Evolutionary conservation across 208 protist genomes (phyloP), one percentile per base, ranked within the genome.

Genomic region (Porcisia deanei): DNA sequence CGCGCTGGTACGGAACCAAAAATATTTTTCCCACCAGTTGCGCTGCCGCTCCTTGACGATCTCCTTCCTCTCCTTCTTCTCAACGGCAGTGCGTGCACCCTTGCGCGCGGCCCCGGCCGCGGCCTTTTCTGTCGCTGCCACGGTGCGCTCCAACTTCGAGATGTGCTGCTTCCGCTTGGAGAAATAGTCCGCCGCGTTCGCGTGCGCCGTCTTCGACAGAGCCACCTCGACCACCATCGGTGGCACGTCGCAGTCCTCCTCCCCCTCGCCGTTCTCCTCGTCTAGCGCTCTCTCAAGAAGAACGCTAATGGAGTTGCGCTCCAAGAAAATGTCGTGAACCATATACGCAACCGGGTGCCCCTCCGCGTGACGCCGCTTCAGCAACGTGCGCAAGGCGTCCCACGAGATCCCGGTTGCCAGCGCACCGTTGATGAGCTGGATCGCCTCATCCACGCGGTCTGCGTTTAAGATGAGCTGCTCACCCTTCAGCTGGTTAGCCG

Each of bases 11-110:
- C 99, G 94, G 80, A 99, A 99, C 98, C 98, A 99, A 55, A 91
- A 71, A 66, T 99, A 99, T 84, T 99, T 99, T 70, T 99, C 99
- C 92, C 99, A 99, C 98, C 98, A 99, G 53, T 89, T 90, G 9
- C 90, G 77, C 78, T 93, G 93, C 39, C 99, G 89, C 73, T 98
- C 87, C 52, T 88, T 83, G 25, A 89, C 75, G 71, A 99, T 97
- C 34, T 82, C 78, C 47, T 95, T 88, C 66, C 90, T 96, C 12
- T 85, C 84, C 30, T 82, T 76, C 76, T 84, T 86, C 78, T 88
- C 93, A 58, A 92, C 91, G 1, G 93, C 77, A 16, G 82, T 60
- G 14, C 83, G 75, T 8, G 88, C 80, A 0, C 88, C 90, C 71
- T 97, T 95, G 37, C 85, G 82, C 34, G 90, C 92, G 4, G 93